phyloP scores from a whole-genome alignment of 2,329 filamentous ascomycete species.

The Eutypella sp. region DNA sequence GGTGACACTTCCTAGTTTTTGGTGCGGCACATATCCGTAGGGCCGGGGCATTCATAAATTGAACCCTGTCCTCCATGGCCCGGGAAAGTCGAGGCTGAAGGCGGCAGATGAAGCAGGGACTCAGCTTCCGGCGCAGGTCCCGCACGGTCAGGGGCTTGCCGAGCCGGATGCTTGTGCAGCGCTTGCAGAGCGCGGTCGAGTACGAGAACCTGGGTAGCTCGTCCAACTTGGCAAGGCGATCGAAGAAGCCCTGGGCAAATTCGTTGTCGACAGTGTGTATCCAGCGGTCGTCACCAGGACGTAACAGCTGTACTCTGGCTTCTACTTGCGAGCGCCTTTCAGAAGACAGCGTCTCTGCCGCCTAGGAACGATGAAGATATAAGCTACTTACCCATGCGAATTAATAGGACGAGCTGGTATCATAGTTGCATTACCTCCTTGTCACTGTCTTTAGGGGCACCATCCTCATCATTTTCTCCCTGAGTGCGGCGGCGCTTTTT shows the following conservation, averaged over 20 bases:
- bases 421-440: too few species aligned
- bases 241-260: not conserved
- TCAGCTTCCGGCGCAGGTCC: not conserved
- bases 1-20: not conserved
- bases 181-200: not conserved
- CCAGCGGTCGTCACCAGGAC: not conserved
- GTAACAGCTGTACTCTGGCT: not conserved
- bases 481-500: too few species aligned
- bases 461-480: too few species aligned
- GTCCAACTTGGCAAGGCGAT: not conserved
- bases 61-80: not conserved
- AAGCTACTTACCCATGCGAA: too few species aligned
- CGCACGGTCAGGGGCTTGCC: not conserved
- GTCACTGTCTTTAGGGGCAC: too few species aligned
- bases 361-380: not conserved
- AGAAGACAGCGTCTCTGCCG: not conserved
- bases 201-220: not conserved
- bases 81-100: not conserved
- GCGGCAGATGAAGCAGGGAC: not conserved
- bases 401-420: too few species aligned
- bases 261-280: not conserved
- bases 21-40: not conserved
- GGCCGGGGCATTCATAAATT: not conserved
- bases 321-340: not conserved
- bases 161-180: not conserved